phyloP scores from a whole-genome alignment of 441 rosid genomes.

The Aleurites moluccanus region DNA sequence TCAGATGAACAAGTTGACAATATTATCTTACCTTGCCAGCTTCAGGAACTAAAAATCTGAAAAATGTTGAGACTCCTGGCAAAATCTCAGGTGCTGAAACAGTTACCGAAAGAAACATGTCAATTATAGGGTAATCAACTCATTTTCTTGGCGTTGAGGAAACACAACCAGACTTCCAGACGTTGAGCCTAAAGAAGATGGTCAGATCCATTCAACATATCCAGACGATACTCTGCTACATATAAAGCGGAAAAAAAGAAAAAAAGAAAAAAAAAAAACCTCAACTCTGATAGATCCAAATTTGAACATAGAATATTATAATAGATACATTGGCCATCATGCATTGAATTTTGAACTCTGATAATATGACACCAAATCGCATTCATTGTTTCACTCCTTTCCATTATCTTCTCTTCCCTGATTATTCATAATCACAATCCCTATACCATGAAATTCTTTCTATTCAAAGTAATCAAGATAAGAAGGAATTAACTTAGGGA shows the following conservation, averaged over 20 bases:
- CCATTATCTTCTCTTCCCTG: neutral
- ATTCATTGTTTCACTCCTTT: neutral
- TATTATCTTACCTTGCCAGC: constrained; percentile 38
- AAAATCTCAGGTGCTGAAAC: constrained; percentile 45
- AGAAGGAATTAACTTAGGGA: neutral
- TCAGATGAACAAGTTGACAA: constrained; percentile 6
- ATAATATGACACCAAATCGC: neutral
- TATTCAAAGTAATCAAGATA: neutral
- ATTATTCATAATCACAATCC: neutral
- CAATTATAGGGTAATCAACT: neutral
- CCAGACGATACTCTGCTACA: neutral
- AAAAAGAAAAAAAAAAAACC: no score
- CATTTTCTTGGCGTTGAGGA: neutral
- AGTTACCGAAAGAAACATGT: constrained; percentile 4
- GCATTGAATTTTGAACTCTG: neutral
- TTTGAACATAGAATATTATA: no score
- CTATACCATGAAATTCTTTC: neutral
- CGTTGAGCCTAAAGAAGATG: neutral
- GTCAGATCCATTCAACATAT: neutral
- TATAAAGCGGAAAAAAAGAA: neutral
- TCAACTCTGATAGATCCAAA: no score
- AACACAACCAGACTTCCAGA: neutral
- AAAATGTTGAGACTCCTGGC: constrained; percentile 45
- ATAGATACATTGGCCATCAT: no score
- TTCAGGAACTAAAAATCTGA: constrained; percentile 46